phyloP scores from a whole-genome alignment of 2,329 filamentous ascomycete genomes.

The Stachybotrys chartarum region DNA sequence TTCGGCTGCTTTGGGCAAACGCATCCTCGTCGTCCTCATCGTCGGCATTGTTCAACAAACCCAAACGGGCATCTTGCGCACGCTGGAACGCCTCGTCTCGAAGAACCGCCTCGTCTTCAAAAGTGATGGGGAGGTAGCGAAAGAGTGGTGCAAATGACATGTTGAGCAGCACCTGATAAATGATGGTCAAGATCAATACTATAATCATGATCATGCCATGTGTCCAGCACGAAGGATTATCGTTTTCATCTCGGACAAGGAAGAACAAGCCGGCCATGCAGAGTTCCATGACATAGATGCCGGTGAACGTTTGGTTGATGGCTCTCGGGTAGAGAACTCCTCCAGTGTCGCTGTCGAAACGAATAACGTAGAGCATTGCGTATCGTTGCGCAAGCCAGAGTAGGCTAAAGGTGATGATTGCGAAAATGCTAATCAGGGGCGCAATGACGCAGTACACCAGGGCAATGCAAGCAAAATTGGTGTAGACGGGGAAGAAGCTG shows the following conservation, averaged over 20 bases:
- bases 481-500: conserved; percentile 90
- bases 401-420: conserved; percentile 82
- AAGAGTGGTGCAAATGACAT: conserved; percentile 77
- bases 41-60: conserved; percentile 47
- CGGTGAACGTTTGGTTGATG: conserved; percentile 92
- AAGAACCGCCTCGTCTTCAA: conserved; percentile 91
- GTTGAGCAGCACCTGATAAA: conserved; percentile 79
- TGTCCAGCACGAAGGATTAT: conserved; percentile 53
- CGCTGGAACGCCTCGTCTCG: conserved; percentile 84
- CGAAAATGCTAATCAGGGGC: conserved; percentile 86
- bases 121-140: conserved; percentile 84
- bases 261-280: conserved; percentile 88
- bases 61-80: conserved; percentile 65
- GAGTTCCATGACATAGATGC: conserved; percentile 90
- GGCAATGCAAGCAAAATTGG: conserved; percentile 90
- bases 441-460: conserved; percentile 84
- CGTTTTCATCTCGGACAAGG: conserved; percentile 54
- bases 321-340: conserved; percentile 86
- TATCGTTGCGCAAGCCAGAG: conserved; percentile 97
- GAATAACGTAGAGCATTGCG: conserved; percentile 89
- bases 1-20: conserved; percentile 22
- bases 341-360: conserved; percentile 84
- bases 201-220: conserved; percentile 86
- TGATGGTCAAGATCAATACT: conserved; percentile 57
- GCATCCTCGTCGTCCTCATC: conserved; percentile 28